Percentiles rank a stretch among this genome's conserved stretches.
Evolutionary conservation across 495 filamentous ascomycete genomes (phyloP).

Genomic region (Aspergillus steynii): DNA sequence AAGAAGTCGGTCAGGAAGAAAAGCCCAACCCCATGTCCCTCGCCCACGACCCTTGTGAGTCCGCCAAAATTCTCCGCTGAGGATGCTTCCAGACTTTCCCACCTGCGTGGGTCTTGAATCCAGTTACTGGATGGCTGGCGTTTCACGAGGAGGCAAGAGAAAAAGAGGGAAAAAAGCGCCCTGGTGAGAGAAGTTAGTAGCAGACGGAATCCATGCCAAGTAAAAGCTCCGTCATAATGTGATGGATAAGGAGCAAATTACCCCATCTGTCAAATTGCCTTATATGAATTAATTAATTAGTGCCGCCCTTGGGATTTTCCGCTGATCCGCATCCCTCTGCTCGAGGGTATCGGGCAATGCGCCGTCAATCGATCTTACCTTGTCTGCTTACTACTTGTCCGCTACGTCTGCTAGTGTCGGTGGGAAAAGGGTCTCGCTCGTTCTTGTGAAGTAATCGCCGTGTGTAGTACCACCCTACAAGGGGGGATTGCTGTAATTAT

Average conservation of each 20-base stretch:
- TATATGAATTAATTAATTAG: conserved; percentile 2
- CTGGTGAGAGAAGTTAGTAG: neutral
- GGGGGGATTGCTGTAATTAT: neutral
- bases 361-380: conserved; percentile 4
- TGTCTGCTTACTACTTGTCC: neutral
- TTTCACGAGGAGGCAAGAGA: conserved; percentile 5
- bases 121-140: conserved; percentile 1
- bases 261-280: conserved; percentile 2
- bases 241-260: conserved; percentile 11
- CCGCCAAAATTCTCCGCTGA: conserved; percentile 8
- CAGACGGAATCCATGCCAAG: neutral
- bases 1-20: conserved; percentile 11
- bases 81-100: neutral
- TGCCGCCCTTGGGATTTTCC: neutral
- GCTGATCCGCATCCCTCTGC: neutral
- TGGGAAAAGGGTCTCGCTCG: neutral
- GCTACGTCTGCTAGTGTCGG: neutral
- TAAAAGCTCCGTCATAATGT: conserved; percentile 1
- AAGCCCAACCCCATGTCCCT: conserved; percentile 10
- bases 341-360: conserved; percentile 1
- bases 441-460: neutral
- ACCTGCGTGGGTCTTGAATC: neutral
- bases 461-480: neutral
- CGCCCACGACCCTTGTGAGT: conserved; percentile 1
- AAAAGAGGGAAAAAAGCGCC: neutral